Base-by-base conservation (phyloP, 1,139 yeast genomes). In the Pichia sp. region DNA sequence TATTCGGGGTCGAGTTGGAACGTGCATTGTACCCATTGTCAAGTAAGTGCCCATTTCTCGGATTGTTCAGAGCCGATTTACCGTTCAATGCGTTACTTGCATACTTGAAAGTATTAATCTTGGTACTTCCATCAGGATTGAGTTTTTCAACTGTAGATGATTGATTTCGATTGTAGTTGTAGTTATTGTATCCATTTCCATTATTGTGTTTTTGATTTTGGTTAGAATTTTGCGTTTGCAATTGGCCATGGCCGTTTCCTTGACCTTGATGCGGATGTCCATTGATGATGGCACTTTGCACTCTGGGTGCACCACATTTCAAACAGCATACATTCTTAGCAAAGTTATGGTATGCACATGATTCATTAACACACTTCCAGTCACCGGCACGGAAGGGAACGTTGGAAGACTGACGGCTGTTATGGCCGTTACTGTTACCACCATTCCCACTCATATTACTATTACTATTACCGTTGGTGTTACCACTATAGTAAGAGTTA, bases 301-400 rank as follows among this genome's bases (percentile, higher is more conserved):
- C 77, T 46, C 91, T 75, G 28, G 86, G 75, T 1, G 84, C 82
- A 3, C 95, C 94, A 62, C 96, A 87, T 55, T 88, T 80, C 53
- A 87, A 66, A 56, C 96, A 87, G 42, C 78, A 77, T 43, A 84
- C 66, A 57, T 88, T 88, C 53, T 88, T 87, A 7, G 96, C 96
- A 68, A 88, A 88, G 57, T 88, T 88, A 59, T 88, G 96, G 56
- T 87, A 88, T 33, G 77, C 71, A 57, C 96, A 88, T 24, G 74
- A 69, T 37, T 82, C 93, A 46, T 71, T 73, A 22, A 72, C 63
- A 64, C 96, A 87, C 58, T 86, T 87, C 96, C 96, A 88, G 59
- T 88, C 97, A 32, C 97, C 96, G 3, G 96, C 96, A 51, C 96
- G 73, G 60, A 88, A 88, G 13, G 96, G 96, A 11, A 87, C 94